Evolutionary conservation across 1,139 yeast species (phyloP).

Genomic region (Debaryomyces psychrophilus): DNA sequence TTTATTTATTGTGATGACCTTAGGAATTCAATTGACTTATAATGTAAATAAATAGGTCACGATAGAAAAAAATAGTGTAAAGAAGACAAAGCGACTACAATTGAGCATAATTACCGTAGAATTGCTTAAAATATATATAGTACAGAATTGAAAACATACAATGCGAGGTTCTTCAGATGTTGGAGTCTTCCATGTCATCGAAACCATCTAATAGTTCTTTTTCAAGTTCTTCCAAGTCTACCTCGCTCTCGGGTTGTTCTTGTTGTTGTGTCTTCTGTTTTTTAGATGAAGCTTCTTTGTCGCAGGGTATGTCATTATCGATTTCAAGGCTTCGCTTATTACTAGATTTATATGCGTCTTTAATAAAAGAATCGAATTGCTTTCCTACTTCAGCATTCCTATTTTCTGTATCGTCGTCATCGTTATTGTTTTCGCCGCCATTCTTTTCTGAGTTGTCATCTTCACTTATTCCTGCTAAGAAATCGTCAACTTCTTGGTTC

Average conservation of each 20-base stretch:
- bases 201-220: constrained; percentile 51
- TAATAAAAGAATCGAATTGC: constrained; percentile 33
- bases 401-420: constrained; percentile 20
- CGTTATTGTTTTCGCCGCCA: constrained; percentile 37
- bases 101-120: no score
- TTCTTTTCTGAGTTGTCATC: constrained; percentile 42
- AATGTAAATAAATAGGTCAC: no score
- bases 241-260: constrained; percentile 16
- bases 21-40: no score
- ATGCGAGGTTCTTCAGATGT: constrained; percentile 1
- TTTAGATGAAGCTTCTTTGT: constrained; percentile 12
- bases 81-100: no score
- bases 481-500: constrained; percentile 62
- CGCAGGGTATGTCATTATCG: constrained; percentile 21
- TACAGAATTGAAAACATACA: constrained; percentile 2
- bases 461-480: constrained; percentile 57
- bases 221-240: constrained; percentile 47
- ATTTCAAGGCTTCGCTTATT: constrained; percentile 27
- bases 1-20: no score
- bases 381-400: constrained; percentile 14
- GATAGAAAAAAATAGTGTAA: no score
- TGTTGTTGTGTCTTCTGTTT: constrained; percentile 14
- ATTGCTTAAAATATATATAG: no score
- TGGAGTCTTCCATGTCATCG: constrained; percentile 41
- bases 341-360: constrained; percentile 29